phyloP scores from a whole-genome alignment of 257 asterid species.

The Ophiorrhiza pumila region DNA sequence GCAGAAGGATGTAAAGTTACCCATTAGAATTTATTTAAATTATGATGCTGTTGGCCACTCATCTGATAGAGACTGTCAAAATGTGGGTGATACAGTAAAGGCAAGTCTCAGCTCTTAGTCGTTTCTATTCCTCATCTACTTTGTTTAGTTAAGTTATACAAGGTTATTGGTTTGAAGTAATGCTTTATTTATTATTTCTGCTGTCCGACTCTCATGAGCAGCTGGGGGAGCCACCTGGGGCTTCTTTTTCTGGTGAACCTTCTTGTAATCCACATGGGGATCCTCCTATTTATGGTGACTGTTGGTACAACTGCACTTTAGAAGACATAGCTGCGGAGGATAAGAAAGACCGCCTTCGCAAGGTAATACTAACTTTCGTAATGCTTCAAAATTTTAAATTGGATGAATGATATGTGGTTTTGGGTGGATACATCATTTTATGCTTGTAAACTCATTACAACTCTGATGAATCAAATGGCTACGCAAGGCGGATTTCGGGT shows the following conservation, averaged over 20 bases:
- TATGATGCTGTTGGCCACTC: constrained; percentile 99
- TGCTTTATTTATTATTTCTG: not conserved
- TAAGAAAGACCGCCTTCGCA: constrained; percentile 90
- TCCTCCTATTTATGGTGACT: constrained; percentile 92
- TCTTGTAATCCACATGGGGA: constrained; percentile 93
- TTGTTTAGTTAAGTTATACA: not conserved
- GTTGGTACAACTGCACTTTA: constrained; percentile 95
- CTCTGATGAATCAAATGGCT: not conserved
- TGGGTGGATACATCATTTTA: not conserved
- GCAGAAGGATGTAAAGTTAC: constrained; percentile 58
- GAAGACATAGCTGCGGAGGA: constrained; percentile 94
- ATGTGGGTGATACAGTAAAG: constrained; percentile 81
- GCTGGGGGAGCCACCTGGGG: constrained; percentile 94
- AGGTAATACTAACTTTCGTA: constrained; percentile 38
- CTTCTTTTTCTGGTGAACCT: constrained; percentile 76
- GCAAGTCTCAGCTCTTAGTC: constrained; percentile 43
- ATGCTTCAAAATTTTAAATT: not conserved
- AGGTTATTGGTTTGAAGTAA: not conserved
- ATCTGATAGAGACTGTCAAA: constrained; percentile 85
- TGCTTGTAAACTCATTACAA: not conserved
- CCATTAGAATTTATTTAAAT: constrained; percentile 85
- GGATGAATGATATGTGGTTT: not conserved
- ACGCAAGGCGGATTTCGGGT: not conserved
- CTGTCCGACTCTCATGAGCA: constrained; percentile 34
- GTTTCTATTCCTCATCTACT: not conserved